Evolutionary conservation across 805 yeast genomes (phyloP), one percentile per base, ranked within the genome.

Genomic region (Citeromyces nyonsensis): DNA sequence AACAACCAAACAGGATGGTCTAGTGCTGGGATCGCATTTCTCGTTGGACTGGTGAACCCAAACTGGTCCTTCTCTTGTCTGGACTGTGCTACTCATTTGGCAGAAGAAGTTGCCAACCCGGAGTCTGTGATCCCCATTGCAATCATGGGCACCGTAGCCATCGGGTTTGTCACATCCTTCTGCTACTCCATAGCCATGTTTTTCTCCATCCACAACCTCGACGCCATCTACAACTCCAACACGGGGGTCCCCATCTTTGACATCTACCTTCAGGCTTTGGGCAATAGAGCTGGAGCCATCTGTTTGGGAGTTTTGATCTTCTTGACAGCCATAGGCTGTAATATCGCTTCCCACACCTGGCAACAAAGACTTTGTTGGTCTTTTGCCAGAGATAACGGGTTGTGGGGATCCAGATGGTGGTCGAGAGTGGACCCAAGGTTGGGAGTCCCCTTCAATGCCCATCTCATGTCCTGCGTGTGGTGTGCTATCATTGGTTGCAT

Each of bases 51-150:
- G 31, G 65, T 75, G 40, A 74, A 74, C 45, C 79, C 82, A 5
- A 67, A 71, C 35, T 76, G 80, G 80, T 68, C 76, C 7, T 74
- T 73, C 54, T 62, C 73, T 15, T 74, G 83, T 40, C 58, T 73
- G 32, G 85, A 76, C 44, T 69, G 73, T 36, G 81, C 82, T 3
- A 72, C 82, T 3, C 84, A 76, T 43, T 61, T 77, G 65, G 73
- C 78, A 15, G 85, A 77, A 45, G 84, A 76, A 44, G 63, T 63
- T 25, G 54, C 62, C 26, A 56, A 63, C 15, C 81, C 84, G 4
- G 67, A 67, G 42, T 57, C 64, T 31, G 61, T 67, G 38, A 70
- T 73, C 34, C 82, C 83, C 13, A 61, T 61, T 32, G 72, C 78
- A 2, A 72, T 75, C 39, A 56, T 72, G 46, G 63, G 73, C 4